A percentile compares a stretch with the other conserved stretches of the same genome.
Evolutionary conservation across 768 basidiomycete genomes (phyloP).

Genomic region (Boletus eberwhitei): DNA sequence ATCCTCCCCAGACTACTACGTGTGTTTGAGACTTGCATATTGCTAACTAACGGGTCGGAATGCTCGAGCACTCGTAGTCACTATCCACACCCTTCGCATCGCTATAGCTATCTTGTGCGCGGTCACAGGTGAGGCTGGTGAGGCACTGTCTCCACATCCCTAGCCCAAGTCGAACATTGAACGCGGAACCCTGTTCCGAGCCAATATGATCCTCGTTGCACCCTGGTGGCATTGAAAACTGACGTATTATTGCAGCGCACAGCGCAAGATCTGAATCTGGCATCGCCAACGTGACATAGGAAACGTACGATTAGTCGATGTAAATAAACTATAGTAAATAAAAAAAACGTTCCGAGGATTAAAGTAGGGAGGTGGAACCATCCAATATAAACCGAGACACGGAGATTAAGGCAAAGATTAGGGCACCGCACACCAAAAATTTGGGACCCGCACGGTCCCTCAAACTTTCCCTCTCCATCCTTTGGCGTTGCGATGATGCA

Average conservation of each 20-base stretch:
- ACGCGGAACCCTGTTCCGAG: not conserved
- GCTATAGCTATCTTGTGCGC: not conserved
- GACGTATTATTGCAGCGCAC: not conserved
- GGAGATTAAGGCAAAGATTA: slow-evolving; percentile 12
- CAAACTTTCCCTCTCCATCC: not conserved
- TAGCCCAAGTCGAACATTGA: not conserved
- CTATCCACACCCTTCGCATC: not conserved
- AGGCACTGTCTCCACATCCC: not conserved
- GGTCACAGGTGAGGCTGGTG: not conserved
- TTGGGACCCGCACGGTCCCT: not conserved
- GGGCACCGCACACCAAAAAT: slow-evolving; percentile 13
- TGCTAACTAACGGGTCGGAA: not conserved
- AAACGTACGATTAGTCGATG: not conserved
- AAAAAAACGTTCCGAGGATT: not conserved
- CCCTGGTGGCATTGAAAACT: not conserved
- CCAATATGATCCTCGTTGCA: not conserved
- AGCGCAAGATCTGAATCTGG: not conserved
- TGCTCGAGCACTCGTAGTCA: not conserved
- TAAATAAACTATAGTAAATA: slow-evolving; percentile 7
- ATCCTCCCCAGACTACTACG: not conserved
- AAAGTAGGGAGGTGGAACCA: not conserved
- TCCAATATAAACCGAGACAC: slow-evolving; percentile 14
- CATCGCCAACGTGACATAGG: not conserved
- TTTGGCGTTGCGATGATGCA: slow-evolving; percentile 5
- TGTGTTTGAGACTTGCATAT: not conserved